Evolutionary conservation across 2,329 filamentous ascomycete species (phyloP), one percentile per base, ranked within the genome.

Genomic region (Mycocentrospora acerina): DNA sequence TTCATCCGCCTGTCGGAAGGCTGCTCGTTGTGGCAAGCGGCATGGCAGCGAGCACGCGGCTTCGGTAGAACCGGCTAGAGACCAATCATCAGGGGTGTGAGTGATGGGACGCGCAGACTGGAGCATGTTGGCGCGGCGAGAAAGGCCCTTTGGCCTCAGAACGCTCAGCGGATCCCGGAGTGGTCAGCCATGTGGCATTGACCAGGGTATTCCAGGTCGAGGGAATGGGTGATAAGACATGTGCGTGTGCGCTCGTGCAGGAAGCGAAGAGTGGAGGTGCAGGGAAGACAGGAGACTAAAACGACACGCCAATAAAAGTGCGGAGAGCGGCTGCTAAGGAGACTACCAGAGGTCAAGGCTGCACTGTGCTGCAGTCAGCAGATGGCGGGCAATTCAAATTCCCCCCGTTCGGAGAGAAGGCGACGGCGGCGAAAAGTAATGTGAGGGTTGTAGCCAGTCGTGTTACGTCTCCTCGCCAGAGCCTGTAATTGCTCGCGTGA

Each of bases 11-110:
- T 49, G 31, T 52, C 51, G 57, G 55, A 42, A 49, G 32, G 25
- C 29, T 28, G 28, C 40, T 44, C 19, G 25, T 51, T 51, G 50
- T 55, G 54, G 60, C 63, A 62, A 64, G 62, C 55, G 62, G 60
- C 59, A 55, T 59, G 46, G 56, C 55, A 46, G 35, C 46, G 51
- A 56, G 51, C 50, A 56, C 47, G 57, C 53, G 55, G 58, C 51
- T 57, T 42, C 52, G 54, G 51, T 47, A 56, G 44, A 42, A 27
- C 53, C 48, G 51, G 45, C 32, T 41, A 45, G 25, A 29, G 33
- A 35, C 62, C 61, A 66, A 65, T 66, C 44, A 61, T 34, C 33
- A 22, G 24, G 15, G 29, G 27, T 32, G 41, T 29, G 37, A 50
- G 45, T 43, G 45, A 46, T 40, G 40, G 36, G 41, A 40, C 37